Evolutionary conservation across 192 early-diverging fungal species (phyloP), one percentile per base, ranked within the genome.

Genomic region (Backusella parvicylindrica): DNA sequence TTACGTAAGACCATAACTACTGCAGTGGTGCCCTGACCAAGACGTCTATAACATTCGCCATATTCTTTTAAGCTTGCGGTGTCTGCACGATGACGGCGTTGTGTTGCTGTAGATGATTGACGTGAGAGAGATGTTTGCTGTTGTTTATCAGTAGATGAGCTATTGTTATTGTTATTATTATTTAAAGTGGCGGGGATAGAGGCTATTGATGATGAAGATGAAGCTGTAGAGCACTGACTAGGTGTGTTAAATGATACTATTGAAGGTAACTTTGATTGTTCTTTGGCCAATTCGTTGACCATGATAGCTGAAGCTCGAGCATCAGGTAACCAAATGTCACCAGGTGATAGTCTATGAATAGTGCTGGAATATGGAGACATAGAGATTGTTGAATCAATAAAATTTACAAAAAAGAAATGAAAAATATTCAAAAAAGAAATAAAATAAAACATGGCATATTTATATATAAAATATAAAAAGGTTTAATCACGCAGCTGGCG

Each of bases 1-100:
- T 93, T 94, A 80, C 94, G 92, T 3, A 88, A 91, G 2, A 99
- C 83, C 68, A 76, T 76, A 43, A 99, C 97, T 5, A 97, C 89
- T 0, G 97, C 97, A 6, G 94, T 96, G 1, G 95, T 94, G 23
- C 97, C 97, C 71, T 90, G 86, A 7, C 97, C 97, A 31, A 99
- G 92, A 49, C 75, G 66, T 74, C 89, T 85, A 75, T 91, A 93
- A 1, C 86, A 76, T 56, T 73, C 75, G 3, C 79, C 79, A 36
- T 81, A 81, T 43, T 81, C 75, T 53, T 81, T 81, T 38, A 81
- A 33, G 23, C 49, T 81, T 26, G 79, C 72, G 15, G 79, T 80
- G 23, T 63, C 66, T 23, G 71, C 53, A 60, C 72, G 71, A 53
- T 73, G 71, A 30, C 64, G 64, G 21, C 65, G 56, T 32, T 41